These are phyloP conservation scores for Suillus subalutaceus DNA, from an alignment of 768 basidiomycete species.

Conservation along the genomic window DNA sequence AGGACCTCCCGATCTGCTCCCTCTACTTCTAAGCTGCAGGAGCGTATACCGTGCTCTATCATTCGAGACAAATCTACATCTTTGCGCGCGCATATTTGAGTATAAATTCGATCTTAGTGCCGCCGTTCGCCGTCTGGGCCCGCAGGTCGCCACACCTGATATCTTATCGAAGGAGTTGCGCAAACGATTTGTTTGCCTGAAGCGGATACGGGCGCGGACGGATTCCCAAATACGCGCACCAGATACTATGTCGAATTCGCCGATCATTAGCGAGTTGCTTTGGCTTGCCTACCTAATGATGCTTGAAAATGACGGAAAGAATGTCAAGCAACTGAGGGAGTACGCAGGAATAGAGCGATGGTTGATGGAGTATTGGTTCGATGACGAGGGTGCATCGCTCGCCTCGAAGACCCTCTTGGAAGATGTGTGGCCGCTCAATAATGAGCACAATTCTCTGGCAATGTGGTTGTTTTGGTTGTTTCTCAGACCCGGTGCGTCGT, in stretches of 20 bases:
- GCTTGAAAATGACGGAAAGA: constrained; percentile 80
- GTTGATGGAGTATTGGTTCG: constrained; percentile 71
- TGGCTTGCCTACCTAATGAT: constrained; percentile 77
- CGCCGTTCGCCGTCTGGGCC: constrained; percentile 51
- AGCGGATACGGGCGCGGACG: constrained; percentile 51
- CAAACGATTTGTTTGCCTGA: constrained; percentile 60
- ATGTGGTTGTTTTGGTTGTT: constrained; percentile 86
- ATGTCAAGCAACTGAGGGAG: constrained; percentile 68
- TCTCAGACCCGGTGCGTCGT: constrained; percentile 56
- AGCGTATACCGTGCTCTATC: constrained; percentile 53
- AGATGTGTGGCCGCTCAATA: constrained; percentile 60
- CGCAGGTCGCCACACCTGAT: constrained; percentile 39
- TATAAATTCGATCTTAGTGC: constrained; percentile 66
- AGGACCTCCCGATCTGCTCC: constrained; percentile 65
- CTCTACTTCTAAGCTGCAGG: constrained; percentile 56
- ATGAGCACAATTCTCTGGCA: constrained; percentile 56
- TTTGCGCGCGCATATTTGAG: constrained; percentile 73
- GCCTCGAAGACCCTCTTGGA: constrained; percentile 43
- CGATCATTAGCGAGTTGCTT: constrained; percentile 45
- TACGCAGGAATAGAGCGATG: constrained; percentile 66
- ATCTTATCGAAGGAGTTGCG: constrained; percentile 64
- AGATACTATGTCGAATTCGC: constrained; percentile 19
- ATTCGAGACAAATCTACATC: constrained; percentile 56
- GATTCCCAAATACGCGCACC: constrained; percentile 26
- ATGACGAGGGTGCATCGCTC: constrained; percentile 56